Base-by-base conservation (phyloP, 2,329 filamentous ascomycete species). In the Dactylonectria macrodidyma region DNA sequence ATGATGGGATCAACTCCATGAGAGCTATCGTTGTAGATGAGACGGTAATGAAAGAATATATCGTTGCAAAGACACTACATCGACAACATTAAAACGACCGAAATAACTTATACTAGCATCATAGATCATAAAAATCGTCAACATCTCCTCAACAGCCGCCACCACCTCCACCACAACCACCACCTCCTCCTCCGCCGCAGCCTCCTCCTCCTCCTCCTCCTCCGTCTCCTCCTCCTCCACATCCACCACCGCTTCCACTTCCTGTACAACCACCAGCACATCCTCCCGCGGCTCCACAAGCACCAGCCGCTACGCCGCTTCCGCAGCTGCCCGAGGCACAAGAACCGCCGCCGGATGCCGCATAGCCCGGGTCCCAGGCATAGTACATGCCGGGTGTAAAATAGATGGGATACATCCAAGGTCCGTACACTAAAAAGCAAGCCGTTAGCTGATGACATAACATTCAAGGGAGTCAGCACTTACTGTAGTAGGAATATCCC, bases 321-420 rank as follows among this genome's bases (percentile, higher is more conserved):
- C 82, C 82, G 70, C 88, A 90, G 1, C 84, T 88, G 0, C 87
- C 88, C 3, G 76, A 75, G 1, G 80, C 76, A 71, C 74, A 89
- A 1, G 74, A 79, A 8, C 71, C 77, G 0, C 84, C 84, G 3
- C 70, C 66, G 6, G 75, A 70, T 5, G 73, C 75, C 0, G 79
- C 67, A 2, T 71, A 74, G 1, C 80, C 80, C 0, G 86, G 85
- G 59, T 83, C 19, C 19, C 19, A 80, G 7, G 80, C 84, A 56
- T 83, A 84, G 71, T 89, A 89, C 52, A 86, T 72, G 2, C 79
- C 82, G 0, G 83, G 83, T 0, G 81, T 82, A 66, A 84, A 82
- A 70, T 83, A 84, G 8, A 81, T 52, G 0, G 84, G 81, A 38
- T 81, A 83, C 67, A 84, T 79, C 38, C 79, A 87, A 0, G 86